phyloP scores from a whole-genome alignment of 345 rosid genomes.

The Gossypium anomalum region DNA sequence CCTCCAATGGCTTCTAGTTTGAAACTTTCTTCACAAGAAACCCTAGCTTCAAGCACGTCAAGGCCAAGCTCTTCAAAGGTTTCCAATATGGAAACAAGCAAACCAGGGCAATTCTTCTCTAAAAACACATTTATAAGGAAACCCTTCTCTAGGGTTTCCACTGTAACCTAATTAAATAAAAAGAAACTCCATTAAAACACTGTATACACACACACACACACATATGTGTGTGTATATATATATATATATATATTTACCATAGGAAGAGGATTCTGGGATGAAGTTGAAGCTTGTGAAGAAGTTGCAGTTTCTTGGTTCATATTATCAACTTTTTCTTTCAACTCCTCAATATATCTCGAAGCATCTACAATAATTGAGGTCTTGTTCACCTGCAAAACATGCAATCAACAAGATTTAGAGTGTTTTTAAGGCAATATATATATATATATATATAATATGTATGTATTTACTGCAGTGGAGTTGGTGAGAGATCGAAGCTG shows the following conservation, averaged over 20 bases:
- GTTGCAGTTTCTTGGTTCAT: conserved; percentile 37
- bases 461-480: conserved; percentile 41
- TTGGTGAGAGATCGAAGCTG: conserved; percentile 43
- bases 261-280: conserved; percentile 30
- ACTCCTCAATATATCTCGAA: conserved; percentile 43
- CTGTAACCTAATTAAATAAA: conserved; percentile 35
- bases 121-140: conserved; percentile 51
- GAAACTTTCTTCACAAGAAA: conserved; percentile 50
- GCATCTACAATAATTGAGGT: conserved; percentile 52
- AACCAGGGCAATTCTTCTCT: conserved; percentile 45
- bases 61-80: conserved; percentile 61
- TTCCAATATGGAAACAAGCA: conserved; percentile 54
- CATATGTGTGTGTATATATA: background rate
- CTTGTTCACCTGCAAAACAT: conserved; percentile 35
- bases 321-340: conserved; percentile 47
- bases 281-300: conserved; percentile 19
- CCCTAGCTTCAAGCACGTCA: conserved; percentile 58
- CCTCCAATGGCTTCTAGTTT: conserved; percentile 53
- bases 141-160: conserved; percentile 54
- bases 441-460: no score
- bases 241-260: conserved; percentile 24
- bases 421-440: background rate
- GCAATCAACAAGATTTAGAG: conserved; percentile 6
- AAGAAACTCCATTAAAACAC: no score
- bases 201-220: no score